Conservation (phyloP, 768 basidiomycete genomes). For the Pulveroboletus sp. region DNA sequence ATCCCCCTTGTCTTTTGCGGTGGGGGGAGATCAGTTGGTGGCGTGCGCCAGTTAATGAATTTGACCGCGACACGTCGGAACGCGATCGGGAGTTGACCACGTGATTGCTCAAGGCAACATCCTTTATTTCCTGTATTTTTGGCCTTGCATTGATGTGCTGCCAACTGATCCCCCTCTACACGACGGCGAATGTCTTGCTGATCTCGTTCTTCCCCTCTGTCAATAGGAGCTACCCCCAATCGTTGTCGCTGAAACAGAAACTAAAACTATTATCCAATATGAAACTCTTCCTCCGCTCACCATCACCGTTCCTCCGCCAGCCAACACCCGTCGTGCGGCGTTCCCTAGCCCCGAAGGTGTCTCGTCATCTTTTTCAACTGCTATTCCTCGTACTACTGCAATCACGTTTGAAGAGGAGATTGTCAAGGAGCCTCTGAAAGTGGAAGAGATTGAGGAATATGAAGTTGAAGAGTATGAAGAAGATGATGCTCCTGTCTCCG, state of each 20-base stretch:
- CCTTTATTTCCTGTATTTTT: conserved; percentile 2
- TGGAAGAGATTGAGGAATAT: conserved; percentile 37
- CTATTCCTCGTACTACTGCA: conserved; percentile 70
- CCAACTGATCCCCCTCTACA: conserved; percentile 37
- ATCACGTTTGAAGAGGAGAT: conserved; percentile 62
- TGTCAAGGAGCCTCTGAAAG: conserved; percentile 28
- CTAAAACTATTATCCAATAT: conserved; percentile 56
- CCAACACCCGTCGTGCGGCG: conserved; percentile 72
- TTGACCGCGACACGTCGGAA: conserved; percentile 31
- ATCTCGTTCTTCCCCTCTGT: conserved; percentile 24
- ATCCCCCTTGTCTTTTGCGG: conserved; percentile 66
- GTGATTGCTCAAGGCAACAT: conserved; percentile 32
- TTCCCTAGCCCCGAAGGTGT: conserved; percentile 65
- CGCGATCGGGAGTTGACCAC: conserved; percentile 18
- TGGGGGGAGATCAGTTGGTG: conserved; percentile 36
- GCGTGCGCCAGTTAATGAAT: conserved; percentile 16
- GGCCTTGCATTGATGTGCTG: conserved; percentile 22
- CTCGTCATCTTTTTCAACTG: conserved; percentile 52
- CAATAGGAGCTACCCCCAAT: conserved; percentile 41
- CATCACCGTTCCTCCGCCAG: conserved; percentile 68
- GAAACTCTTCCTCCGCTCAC: conserved; percentile 52
- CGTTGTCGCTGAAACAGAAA: conserved; percentile 48
- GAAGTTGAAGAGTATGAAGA: conserved; percentile 40
- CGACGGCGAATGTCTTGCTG: conserved; percentile 30
- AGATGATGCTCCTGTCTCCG: conserved; percentile 37